Evolutionary conservation across 2,329 filamentous ascomycete genomes (phyloP).

Genomic region (Gaeumannomyces tritici): DNA sequence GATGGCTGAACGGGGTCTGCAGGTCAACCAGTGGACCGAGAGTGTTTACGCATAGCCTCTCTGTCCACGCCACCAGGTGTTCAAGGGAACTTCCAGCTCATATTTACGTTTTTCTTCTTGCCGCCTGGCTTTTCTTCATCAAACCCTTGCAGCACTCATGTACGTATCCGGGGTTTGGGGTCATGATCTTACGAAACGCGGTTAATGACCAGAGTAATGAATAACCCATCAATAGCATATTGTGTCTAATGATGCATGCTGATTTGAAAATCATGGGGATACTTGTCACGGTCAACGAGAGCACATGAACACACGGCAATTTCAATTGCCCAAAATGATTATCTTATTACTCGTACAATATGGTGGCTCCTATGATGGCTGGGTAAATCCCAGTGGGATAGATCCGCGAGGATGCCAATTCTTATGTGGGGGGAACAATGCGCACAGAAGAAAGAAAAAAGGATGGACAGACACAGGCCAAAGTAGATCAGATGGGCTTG

Average conservation of each 20-base stretch:
- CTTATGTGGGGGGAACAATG: background rate
- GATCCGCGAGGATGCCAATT: background rate
- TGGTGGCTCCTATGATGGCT: background rate
- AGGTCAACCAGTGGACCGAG: conserved; percentile 80
- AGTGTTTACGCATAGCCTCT: conserved; percentile 61
- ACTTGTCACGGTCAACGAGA: background rate
- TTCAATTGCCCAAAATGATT: background rate
- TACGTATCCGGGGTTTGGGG: too few relatives aligned
- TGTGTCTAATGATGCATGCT: too few relatives aligned
- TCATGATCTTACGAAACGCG: background rate
- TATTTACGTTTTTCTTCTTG: background rate
- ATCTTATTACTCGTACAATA: background rate
- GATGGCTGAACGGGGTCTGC: conserved; percentile 83
- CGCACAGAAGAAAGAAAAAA: background rate
- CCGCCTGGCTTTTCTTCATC: background rate
- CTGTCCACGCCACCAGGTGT: too few relatives aligned
- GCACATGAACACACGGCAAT: background rate
- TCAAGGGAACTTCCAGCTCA: background rate
- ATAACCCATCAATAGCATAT: too few relatives aligned
- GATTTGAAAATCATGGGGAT: too few relatives aligned
- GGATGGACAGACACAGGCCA: background rate
- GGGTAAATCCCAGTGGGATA: background rate
- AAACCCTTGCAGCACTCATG: too few relatives aligned
- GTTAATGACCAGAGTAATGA: background rate
- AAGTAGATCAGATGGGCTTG: background rate